Conservation (phyloP, 306 rosid genomes). For the Malus asiatica region DNA sequence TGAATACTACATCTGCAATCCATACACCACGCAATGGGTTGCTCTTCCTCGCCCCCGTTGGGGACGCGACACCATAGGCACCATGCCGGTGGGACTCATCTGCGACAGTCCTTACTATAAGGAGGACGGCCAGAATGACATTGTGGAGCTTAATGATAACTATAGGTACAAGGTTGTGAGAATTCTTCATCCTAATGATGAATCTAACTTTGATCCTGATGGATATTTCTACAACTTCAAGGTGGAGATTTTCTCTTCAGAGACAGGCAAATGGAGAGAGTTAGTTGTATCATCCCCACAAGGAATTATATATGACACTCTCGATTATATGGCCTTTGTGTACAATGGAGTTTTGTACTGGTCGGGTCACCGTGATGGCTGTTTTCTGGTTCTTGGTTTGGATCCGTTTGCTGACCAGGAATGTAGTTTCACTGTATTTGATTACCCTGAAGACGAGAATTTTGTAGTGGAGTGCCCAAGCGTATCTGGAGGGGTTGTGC, state of each 20-base stretch:
- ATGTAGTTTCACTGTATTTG: too few relatives aligned
- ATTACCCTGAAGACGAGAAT: too few relatives aligned
- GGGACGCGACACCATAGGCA: too few relatives aligned
- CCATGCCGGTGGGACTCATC: not conserved
- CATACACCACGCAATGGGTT: not conserved
- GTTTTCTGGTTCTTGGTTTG: not conserved
- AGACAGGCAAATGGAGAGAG: not conserved
- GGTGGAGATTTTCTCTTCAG: not conserved
- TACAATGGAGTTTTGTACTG: not conserved
- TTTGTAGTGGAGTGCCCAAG: too few relatives aligned
- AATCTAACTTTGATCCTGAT: too few relatives aligned
- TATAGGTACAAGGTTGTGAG: not conserved
- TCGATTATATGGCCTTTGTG: not conserved
- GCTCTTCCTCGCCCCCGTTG: not conserved
- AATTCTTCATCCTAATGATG: not conserved
- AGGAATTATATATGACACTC: not conserved
- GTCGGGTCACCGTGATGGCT: not conserved
- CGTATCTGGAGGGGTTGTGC: too few relatives aligned
- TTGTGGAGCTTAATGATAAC: not conserved
- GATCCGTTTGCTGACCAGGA: too few relatives aligned
- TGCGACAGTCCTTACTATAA: not conserved
- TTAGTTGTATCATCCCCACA: not conserved
- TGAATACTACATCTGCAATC: not conserved
- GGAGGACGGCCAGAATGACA: not conserved
- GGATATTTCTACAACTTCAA: not conserved